Conservation (phyloP, 225 moss, liverwort and hornwort species). For the Marchantia paleacea region DNA sequence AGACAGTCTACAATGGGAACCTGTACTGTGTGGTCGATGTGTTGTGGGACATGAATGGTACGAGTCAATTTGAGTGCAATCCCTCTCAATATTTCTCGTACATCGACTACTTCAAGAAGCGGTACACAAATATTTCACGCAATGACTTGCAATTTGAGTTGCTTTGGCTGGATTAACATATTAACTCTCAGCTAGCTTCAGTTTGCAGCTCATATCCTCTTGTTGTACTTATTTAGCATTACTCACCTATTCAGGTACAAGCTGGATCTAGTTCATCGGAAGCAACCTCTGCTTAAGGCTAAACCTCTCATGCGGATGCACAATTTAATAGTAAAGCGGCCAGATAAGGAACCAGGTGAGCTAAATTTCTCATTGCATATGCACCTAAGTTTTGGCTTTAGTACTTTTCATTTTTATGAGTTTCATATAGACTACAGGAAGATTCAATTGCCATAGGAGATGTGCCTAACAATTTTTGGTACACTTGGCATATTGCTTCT, state of each 20-base stretch:
- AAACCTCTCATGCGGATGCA: constrained; percentile 60
- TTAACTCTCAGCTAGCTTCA: background rate
- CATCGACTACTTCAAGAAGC: constrained; percentile 46
- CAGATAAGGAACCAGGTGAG: constrained; percentile 45
- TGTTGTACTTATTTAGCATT: background rate
- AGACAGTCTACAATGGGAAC: constrained; percentile 57
- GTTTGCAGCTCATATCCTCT: background rate
- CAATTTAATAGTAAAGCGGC: constrained; percentile 60
- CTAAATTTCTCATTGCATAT: too few relatives aligned
- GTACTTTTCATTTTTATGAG: too few relatives aligned
- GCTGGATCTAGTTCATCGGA: constrained; percentile 32
- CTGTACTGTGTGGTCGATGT: constrained; percentile 60
- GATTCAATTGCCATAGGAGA: too few relatives aligned
- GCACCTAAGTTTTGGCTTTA: too few relatives aligned
- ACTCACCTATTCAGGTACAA: constrained; percentile 45
- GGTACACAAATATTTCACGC: constrained; percentile 36
- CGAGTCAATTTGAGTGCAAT: constrained; percentile 54
- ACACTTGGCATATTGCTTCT: too few relatives aligned
- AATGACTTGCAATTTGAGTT: background rate
- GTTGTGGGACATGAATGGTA: constrained; percentile 50
- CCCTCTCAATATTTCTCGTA: constrained; percentile 41
- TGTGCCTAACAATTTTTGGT: too few relatives aligned
- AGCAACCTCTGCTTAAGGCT: constrained; percentile 63
- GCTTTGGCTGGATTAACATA: background rate
- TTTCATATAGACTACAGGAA: too few relatives aligned